phyloP scores from a whole-genome alignment of 2,329 filamentous ascomycete genomes.

The Colletotrichum gloeosporioides region DNA sequence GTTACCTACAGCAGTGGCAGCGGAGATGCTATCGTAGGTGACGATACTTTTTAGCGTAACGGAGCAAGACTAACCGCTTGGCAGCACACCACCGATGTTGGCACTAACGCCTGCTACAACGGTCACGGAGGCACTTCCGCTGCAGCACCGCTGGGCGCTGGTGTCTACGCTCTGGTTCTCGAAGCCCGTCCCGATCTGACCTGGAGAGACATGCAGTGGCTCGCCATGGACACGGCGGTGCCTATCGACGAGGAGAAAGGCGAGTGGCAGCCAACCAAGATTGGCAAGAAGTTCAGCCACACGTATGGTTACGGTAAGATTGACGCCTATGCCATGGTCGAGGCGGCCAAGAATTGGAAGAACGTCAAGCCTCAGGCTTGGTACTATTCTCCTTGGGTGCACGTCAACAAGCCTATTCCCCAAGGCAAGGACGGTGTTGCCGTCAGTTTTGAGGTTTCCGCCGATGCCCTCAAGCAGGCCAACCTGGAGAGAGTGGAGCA shows the following conservation, averaged over 20 bases:
- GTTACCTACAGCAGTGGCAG: conserved; percentile 96
- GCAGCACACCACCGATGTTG: conserved; percentile 92
- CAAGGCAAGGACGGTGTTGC: conserved; percentile 82
- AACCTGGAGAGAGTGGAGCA: conserved; percentile 91
- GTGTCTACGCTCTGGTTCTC: conserved; percentile 88
- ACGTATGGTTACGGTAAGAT: conserved; percentile 96
- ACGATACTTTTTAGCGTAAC: background rate
- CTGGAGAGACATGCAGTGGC: conserved; percentile 95
- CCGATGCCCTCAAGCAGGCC: conserved; percentile 78
- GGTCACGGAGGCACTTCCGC: conserved; percentile 95
- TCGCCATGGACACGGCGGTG: conserved; percentile 83
- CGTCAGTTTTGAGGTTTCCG: conserved; percentile 81
- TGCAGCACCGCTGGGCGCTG: conserved; percentile 89
- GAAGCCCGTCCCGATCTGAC: conserved; percentile 84
- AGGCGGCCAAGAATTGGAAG: conserved; percentile 84
- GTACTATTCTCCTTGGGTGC: conserved; percentile 92
- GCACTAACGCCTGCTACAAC: conserved; percentile 77
- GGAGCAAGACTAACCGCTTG: conserved; percentile 23
- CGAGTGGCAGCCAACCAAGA: conserved; percentile 82
- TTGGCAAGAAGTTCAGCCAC: conserved; percentile 90
- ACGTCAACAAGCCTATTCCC: conserved; percentile 84
- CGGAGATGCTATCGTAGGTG: conserved; percentile 77
- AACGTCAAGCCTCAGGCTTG: conserved; percentile 94
- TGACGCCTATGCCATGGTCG: conserved; percentile 84
- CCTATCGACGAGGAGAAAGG: conserved; percentile 72